Conservation (phyloP, 2,329 filamentous ascomycete genomes). For the Aschersonia sp. region DNA sequence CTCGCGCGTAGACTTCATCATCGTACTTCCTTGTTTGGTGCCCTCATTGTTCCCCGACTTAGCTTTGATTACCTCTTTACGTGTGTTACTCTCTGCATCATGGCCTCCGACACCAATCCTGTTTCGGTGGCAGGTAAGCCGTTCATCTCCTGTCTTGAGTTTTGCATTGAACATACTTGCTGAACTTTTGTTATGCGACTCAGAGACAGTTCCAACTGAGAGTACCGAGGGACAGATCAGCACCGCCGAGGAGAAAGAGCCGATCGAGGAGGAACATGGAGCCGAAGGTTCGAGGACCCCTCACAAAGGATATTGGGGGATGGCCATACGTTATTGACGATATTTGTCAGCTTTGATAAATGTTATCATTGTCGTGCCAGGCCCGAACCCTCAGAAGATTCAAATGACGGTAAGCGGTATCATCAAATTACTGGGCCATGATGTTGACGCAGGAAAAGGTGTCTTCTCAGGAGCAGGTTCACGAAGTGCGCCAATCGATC, state of each 20-base stretch:
- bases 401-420: conserved; percentile 59
- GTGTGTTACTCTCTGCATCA: neutral
- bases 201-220: neutral
- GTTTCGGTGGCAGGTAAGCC: neutral
- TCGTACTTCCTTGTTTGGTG: neutral
- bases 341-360: conserved; percentile 32
- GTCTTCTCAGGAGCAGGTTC: conserved; percentile 86
- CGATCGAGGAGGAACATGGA: conserved; percentile 16
- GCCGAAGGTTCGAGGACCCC: conserved; percentile 16
- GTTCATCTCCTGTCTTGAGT: neutral
- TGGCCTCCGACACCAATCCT: neutral
- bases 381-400: conserved; percentile 57
- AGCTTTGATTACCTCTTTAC: neutral
- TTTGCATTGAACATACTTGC: neutral
- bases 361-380: conserved; percentile 68
- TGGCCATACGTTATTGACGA: neutral
- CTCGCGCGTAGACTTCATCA: neutral
- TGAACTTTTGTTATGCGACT: neutral
- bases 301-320: neutral
- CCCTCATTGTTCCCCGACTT: neutral
- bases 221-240: neutral
- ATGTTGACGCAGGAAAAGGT: conserved; percentile 36
- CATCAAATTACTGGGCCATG: neutral
- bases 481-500: conserved; percentile 92
- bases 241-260: conserved; percentile 10